Percentiles rank a stretch among this genome's conserved stretches.
Conservation (phyloP, 2,329 filamentous ascomycete species). For the Neopestalotiopsis sp. region DNA sequence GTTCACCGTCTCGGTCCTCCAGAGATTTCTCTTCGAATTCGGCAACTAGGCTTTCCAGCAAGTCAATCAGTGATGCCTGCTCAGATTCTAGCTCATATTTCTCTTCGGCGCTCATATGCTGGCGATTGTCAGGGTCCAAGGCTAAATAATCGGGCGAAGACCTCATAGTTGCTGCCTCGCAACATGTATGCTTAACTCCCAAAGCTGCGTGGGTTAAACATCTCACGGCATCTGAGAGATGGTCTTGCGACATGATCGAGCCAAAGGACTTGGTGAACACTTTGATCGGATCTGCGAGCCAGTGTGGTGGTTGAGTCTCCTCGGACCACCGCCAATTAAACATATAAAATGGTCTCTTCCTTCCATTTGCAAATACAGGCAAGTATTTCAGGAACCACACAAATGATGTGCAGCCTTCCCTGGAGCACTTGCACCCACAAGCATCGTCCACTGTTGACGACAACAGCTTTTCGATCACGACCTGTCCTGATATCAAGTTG, state of each 20-base stretch:
- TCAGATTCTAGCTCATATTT: not conserved
- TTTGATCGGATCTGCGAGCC: not conserved
- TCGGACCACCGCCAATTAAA: not conserved
- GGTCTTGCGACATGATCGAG: not conserved
- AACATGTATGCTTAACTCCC: not conserved
- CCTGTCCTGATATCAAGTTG: not conserved
- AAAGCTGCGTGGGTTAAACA: not conserved
- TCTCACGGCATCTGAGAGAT: not conserved
- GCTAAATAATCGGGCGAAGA: not conserved
- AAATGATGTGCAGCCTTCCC: not conserved
- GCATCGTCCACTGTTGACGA: not conserved
- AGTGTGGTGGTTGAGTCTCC: not conserved
- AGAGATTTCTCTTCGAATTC: not conserved
- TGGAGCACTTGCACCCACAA: not conserved
- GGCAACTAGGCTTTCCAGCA: not conserved
- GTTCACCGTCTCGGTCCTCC: not conserved
- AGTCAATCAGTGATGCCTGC: not conserved
- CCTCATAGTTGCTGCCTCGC: not conserved
- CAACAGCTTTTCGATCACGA: not conserved
- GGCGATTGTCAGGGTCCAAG: not conserved
- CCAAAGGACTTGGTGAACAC: not conserved
- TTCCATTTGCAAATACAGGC: not conserved
- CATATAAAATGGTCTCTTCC: not conserved
- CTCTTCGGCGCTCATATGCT: not conserved
- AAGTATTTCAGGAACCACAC: not conserved